Evolutionary conservation across 768 basidiomycete species (phyloP).

Genomic region (Trichaptum fuscoviolaceum): DNA sequence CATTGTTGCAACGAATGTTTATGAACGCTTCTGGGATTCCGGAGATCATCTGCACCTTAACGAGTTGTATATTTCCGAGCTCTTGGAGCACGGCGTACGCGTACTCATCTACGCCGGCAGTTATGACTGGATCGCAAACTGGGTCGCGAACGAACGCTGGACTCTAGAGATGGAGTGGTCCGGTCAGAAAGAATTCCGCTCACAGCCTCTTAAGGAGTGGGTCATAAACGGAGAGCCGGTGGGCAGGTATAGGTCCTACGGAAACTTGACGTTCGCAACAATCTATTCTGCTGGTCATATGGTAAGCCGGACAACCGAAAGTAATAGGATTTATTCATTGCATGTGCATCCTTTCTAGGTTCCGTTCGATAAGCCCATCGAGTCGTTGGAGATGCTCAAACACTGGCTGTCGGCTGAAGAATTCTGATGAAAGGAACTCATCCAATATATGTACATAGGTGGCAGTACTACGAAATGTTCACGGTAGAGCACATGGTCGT

Average conservation of each 20-base stretch:
- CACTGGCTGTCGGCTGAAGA: slow-evolving; percentile 20
- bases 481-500: too few relatives aligned
- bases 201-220: slow-evolving; percentile 28
- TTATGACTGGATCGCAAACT: slow-evolving; percentile 19
- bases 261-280: slow-evolving; percentile 12
- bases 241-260: slow-evolving; percentile 8
- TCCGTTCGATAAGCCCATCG: slow-evolving; percentile 22
- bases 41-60: slow-evolving; percentile 35
- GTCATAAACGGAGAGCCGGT: slow-evolving; percentile 28
- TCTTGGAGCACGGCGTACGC: slow-evolving; percentile 30
- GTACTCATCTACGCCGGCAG: slow-evolving; percentile 28
- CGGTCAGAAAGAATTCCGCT: slow-evolving; percentile 24
- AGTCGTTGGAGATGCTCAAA: slow-evolving; percentile 29
- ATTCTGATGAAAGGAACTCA: slow-evolving; percentile 9
- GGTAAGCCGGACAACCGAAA: slow-evolving; percentile 12
- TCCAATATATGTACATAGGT: too few relatives aligned
- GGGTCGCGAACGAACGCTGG: slow-evolving; percentile 32
- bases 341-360: slow-evolving; percentile 9
- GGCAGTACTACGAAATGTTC: too few relatives aligned
- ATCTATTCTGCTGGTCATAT: slow-evolving; percentile 14
- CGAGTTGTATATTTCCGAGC: slow-evolving; percentile 30
- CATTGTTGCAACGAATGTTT: slow-evolving; percentile 36
- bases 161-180: slow-evolving; percentile 31
- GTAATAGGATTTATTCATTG: not conserved
- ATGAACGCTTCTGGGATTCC: slow-evolving; percentile 37